A percentile compares a stretch with the other conserved stretches of the same genome.
phyloP scores from a whole-genome alignment of 2,329 filamentous ascomycete genomes.

The Aureobasidium vineae region DNA sequence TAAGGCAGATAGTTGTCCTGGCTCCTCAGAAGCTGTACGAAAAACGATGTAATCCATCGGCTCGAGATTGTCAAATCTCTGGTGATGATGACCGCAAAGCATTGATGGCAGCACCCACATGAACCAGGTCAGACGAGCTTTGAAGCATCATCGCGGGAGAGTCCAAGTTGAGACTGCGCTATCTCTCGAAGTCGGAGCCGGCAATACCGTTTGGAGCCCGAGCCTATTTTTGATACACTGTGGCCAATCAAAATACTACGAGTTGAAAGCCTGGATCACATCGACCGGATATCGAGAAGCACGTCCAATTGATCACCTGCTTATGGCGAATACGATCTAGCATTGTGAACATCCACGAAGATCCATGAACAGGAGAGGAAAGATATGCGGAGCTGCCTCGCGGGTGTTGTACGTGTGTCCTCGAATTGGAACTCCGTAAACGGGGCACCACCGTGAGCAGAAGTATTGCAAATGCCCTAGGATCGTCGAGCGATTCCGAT shows the following conservation, averaged over 20 bases:
- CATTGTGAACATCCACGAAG: neutral
- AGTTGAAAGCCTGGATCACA: neutral
- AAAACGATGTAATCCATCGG: neutral
- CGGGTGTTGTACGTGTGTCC: neutral
- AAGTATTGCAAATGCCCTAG: too few species aligned
- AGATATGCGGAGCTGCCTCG: neutral
- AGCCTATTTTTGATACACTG: neutral
- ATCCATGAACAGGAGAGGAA: neutral
- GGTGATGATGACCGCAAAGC: too few species aligned
- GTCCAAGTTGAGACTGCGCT: neutral
- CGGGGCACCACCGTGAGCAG: too few species aligned
- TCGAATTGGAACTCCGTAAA: neutral
- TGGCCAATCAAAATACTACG: neutral
- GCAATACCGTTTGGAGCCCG: neutral
- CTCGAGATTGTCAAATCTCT: neutral
- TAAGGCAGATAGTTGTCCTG: too few species aligned
- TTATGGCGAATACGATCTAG: neutral
- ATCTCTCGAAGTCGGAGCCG: neutral
- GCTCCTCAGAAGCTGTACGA: neutral
- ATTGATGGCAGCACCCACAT: too few species aligned
- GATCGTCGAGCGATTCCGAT: too few species aligned
- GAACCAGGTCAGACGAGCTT: neutral
- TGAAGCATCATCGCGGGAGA: neutral
- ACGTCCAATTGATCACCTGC: neutral
- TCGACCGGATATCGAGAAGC: neutral